Percentiles rank a stretch among this genome's conserved stretches.
Evolutionary conservation across 306 rosid species (phyloP).

Genomic region (Lagenaria siceraria): DNA sequence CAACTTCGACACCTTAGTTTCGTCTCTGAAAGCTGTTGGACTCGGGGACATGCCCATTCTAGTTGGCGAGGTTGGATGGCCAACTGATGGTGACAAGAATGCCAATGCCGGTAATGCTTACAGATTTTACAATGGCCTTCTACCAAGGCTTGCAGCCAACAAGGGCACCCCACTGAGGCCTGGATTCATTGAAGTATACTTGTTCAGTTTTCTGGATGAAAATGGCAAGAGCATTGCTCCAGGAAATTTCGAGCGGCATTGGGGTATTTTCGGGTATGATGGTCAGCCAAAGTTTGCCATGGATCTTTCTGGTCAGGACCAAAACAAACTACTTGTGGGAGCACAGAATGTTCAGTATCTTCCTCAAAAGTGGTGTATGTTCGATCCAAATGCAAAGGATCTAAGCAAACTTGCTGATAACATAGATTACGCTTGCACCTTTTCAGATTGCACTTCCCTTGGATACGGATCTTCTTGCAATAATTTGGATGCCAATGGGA

Average conservation of each 20-base stretch:
- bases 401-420: constrained; percentile 66
- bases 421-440: constrained; percentile 67
- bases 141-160: constrained; percentile 52
- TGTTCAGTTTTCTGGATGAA: constrained; percentile 79
- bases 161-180: constrained; percentile 79
- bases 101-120: constrained; percentile 59
- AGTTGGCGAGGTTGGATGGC: constrained; percentile 99
- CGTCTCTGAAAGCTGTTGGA: constrained; percentile 63
- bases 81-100: constrained; percentile 92
- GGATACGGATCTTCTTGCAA: constrained; percentile 95
- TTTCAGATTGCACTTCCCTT: constrained; percentile 71
- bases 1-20: constrained; percentile 79
- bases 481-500: constrained; percentile 64
- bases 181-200: constrained; percentile 70
- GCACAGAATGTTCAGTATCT: constrained; percentile 65
- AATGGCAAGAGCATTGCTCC: constrained; percentile 85
- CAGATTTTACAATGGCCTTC: constrained; percentile 74
- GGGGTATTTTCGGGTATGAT: constrained; percentile 82
- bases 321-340: constrained; percentile 44
- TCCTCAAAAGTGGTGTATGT: constrained; percentile 58
- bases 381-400: constrained; percentile 78
- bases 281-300: constrained; percentile 76
- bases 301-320: constrained; percentile 76
- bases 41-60: constrained; percentile 49
- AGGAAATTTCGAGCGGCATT: constrained; percentile 81